These are phyloP conservation scores for Aleurites moluccanus DNA, from an alignment of 441 rosid genomes.

Conservation along the genomic window DNA sequence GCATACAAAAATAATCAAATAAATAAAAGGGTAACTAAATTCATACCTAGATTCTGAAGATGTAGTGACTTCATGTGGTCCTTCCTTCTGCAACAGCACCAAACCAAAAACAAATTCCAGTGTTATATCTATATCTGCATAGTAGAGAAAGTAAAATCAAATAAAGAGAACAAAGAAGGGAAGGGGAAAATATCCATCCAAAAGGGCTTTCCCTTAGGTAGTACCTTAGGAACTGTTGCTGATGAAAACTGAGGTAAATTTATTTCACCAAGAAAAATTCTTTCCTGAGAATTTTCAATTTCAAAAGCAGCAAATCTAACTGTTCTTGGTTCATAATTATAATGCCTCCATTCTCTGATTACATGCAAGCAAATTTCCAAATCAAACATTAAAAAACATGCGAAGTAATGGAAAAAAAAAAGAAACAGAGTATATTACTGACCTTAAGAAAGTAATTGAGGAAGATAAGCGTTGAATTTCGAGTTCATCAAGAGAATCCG, in stretches of 20 bases:
- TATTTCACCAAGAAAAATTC: constrained; percentile 26
- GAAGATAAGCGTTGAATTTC: constrained; percentile 49
- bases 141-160: constrained; percentile 6
- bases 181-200: neutral
- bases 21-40: neutral
- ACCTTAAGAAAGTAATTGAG: constrained; percentile 67
- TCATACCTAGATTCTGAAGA: constrained; percentile 45
- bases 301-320: constrained; percentile 57
- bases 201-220: neutral
- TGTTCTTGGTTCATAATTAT: constrained; percentile 46
- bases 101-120: constrained; percentile 14
- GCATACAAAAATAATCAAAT: neutral
- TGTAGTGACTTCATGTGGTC: constrained; percentile 24
- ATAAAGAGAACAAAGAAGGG: neutral
- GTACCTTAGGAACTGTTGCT: constrained; percentile 68
- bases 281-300: constrained; percentile 23
- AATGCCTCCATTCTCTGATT: constrained; percentile 72
- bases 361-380: neutral
- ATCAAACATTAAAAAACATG: neutral
- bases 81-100: constrained; percentile 36
- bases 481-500: constrained; percentile 31
- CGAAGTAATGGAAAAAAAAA: neutral
- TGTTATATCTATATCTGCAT: constrained; percentile 5
- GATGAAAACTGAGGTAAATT: constrained; percentile 84
- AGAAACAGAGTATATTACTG: neutral